Evolutionary conservation across 2,329 filamentous ascomycete species (phyloP).

Genomic region (Colletotrichum camelliae): DNA sequence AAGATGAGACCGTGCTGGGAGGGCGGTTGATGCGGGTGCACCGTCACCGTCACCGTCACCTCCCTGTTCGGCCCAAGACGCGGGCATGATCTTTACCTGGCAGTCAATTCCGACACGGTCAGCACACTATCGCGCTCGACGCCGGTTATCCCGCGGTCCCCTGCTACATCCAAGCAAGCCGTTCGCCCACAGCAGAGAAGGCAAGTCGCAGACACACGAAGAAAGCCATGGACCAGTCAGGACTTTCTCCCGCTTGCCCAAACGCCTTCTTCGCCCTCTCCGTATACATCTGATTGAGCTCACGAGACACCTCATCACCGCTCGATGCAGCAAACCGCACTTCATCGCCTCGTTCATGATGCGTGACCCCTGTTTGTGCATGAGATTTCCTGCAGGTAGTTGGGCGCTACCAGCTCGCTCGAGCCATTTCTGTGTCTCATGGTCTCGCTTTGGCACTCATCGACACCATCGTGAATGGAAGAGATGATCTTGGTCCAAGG

Average conservation of each 20-base stretch:
- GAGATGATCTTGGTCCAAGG: neutral
- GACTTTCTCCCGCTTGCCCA: neutral
- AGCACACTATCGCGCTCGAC: neutral
- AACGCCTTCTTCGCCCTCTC: neutral
- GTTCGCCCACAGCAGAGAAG: neutral
- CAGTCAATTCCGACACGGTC: neutral
- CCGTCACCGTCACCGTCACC: neutral
- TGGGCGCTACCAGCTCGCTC: neutral
- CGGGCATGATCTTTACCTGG: neutral
- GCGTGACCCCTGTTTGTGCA: neutral
- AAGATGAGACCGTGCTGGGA: neutral
- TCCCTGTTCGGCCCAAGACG: neutral
- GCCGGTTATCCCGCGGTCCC: neutral
- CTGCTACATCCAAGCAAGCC: neutral
- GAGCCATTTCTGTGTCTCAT: neutral
- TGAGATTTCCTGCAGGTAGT: neutral
- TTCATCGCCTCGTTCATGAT: neutral
- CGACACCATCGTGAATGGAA: neutral
- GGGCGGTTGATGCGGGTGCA: neutral
- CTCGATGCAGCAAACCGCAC: neutral
- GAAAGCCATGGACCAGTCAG: accelerated
- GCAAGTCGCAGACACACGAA: neutral
- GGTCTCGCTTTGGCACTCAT: neutral
- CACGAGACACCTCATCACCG: accelerated
- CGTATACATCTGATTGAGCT: neutral